A percentile compares a stretch with the other conserved stretches of the same genome.
phyloP scores from a whole-genome alignment of 306 rosid genomes.

The Carpinus viminea region DNA sequence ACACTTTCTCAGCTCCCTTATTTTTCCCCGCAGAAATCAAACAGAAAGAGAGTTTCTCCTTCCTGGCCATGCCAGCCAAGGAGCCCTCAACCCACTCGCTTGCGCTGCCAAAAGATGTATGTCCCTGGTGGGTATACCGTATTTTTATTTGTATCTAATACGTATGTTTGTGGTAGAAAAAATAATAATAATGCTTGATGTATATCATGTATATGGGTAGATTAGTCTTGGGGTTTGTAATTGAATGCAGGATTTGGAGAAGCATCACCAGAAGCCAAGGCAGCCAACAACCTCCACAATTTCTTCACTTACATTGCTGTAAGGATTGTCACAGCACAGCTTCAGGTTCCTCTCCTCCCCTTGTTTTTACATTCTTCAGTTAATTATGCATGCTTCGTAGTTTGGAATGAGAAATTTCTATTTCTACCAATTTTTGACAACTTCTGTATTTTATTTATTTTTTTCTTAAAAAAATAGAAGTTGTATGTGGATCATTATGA shows the following conservation, averaged over 20 bases:
- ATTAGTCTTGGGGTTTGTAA: neutral
- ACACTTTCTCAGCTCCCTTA: slow-evolving; percentile 52
- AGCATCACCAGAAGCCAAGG: slow-evolving; percentile 92
- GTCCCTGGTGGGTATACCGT: slow-evolving; percentile 70
- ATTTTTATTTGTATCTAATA: no score
- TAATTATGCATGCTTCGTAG: neutral
- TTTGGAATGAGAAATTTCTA: neutral
- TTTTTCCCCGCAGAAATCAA: slow-evolving; percentile 49
- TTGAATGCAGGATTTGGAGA: slow-evolving; percentile 78
- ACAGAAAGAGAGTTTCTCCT: slow-evolving; percentile 31
- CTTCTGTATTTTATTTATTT: no score
- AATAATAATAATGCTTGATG: no score
- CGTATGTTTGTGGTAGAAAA: neutral
- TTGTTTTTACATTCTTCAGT: neutral
- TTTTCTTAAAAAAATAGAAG: neutral
- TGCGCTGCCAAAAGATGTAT: slow-evolving; percentile 82
- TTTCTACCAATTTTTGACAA: no score
- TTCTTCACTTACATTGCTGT: slow-evolving; percentile 89
- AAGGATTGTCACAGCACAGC: slow-evolving; percentile 78
- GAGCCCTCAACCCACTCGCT: slow-evolving; percentile 41
- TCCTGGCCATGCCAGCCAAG: slow-evolving; percentile 47
- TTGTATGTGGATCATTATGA: neutral
- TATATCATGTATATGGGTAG: neutral
- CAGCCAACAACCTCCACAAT: slow-evolving; percentile 72
- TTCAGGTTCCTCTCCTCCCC: slow-evolving; percentile 54